Conservation (phyloP, 2,329 filamentous ascomycete genomes). For the Verticillium longisporum region DNA sequence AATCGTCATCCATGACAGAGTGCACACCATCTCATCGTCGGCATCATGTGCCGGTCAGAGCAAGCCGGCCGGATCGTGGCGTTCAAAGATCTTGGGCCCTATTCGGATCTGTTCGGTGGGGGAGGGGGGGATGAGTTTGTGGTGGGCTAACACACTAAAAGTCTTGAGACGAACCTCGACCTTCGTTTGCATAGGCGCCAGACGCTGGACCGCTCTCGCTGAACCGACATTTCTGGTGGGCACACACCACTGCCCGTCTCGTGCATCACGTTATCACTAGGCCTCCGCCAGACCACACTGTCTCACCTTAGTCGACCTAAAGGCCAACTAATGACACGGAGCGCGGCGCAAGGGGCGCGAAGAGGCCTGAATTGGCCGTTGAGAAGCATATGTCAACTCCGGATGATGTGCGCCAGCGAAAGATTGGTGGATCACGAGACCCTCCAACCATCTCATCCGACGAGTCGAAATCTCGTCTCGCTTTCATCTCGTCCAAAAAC, state of each 20-base stretch:
- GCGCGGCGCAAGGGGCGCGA: background rate
- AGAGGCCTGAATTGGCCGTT: background rate
- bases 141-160: background rate
- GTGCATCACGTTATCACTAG: background rate
- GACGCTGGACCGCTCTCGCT: background rate
- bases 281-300: background rate
- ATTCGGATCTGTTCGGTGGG: background rate
- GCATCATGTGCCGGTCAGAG: background rate
- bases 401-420: background rate
- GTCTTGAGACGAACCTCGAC: background rate
- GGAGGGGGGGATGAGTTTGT: background rate
- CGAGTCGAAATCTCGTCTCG: background rate
- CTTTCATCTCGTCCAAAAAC: background rate
- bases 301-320: background rate
- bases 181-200: background rate
- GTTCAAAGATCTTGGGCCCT: background rate
- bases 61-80: slow-evolving; percentile 1
- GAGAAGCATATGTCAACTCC: background rate
- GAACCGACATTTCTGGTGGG: background rate
- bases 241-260: background rate
- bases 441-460: background rate
- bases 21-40: background rate
- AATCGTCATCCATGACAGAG: background rate
- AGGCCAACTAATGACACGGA: background rate
- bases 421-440: background rate